phyloP scores from a whole-genome alignment of 2,329 filamentous ascomycete species.

The Aschersonia sp. region DNA sequence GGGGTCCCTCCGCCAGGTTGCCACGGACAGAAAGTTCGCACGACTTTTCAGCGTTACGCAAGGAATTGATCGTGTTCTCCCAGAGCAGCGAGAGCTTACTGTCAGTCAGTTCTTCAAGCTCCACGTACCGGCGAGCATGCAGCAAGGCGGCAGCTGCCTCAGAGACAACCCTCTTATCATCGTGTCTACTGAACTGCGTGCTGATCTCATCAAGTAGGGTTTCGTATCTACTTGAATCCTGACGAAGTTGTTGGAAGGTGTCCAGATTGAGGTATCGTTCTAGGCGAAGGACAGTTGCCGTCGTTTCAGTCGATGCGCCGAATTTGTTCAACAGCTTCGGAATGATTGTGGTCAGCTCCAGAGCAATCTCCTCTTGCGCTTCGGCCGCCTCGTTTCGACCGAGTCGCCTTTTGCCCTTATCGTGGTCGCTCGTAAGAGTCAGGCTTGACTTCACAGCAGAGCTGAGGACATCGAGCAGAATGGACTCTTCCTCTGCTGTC shows the following conservation, averaged over 20 bases:
- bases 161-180: constrained; percentile 68
- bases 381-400: constrained; percentile 52
- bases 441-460: constrained; percentile 66
- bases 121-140: constrained; percentile 74
- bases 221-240: constrained; percentile 68
- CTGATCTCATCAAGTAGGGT: constrained; percentile 80
- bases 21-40: constrained; percentile 59
- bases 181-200: constrained; percentile 87
- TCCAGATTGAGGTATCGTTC: constrained; percentile 79
- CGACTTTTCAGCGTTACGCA: constrained; percentile 57
- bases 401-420: constrained; percentile 41
- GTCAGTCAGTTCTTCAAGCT: constrained; percentile 74
- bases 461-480: constrained; percentile 76
- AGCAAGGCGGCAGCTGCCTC: constrained; percentile 74
- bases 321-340: constrained; percentile 85
- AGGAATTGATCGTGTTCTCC: constrained; percentile 65
- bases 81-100: constrained; percentile 69
- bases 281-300: constrained; percentile 70
- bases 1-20: constrained; percentile 47
- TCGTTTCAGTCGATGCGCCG: constrained; percentile 75
- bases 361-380: constrained; percentile 62
- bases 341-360: constrained; percentile 64
- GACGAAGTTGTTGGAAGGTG: constrained; percentile 75
- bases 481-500: constrained; percentile 61
- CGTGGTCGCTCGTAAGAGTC: constrained; percentile 48